phyloP scores from a whole-genome alignment of 106 monocot species.

The Dioscorea dumetorum region DNA sequence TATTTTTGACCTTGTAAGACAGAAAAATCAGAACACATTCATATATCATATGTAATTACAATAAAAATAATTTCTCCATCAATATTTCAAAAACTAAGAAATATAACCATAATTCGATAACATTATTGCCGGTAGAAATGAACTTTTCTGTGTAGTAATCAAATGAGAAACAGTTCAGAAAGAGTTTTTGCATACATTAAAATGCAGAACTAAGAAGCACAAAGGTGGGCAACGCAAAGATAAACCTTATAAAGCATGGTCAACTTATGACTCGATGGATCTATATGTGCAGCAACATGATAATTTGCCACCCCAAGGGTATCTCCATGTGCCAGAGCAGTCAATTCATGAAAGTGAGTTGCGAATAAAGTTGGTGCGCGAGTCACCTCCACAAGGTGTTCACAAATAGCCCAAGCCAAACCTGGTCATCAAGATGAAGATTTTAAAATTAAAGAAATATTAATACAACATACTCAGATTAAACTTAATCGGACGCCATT shows the following conservation, averaged over 20 bases:
- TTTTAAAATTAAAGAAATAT: not conserved
- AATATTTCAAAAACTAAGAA: too few species aligned
- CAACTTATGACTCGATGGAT: conserved; percentile 66
- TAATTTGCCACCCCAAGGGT: conserved; percentile 75
- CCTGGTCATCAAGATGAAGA: conserved; percentile 27
- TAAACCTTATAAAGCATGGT: conserved; percentile 97
- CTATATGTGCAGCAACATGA: conserved; percentile 98
- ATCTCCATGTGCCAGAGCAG: conserved; percentile 64
- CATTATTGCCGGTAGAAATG: too few species aligned
- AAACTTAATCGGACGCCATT: too few species aligned
- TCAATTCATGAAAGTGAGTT: conserved; percentile 97
- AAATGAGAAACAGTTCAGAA: too few species aligned
- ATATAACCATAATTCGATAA: too few species aligned
- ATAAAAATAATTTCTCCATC: too few species aligned
- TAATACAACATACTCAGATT: not conserved
- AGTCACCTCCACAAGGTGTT: conserved; percentile 79
- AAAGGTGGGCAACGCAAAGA: not conserved
- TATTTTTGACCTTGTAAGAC: too few species aligned
- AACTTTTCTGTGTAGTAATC: too few species aligned
- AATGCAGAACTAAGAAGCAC: too few species aligned
- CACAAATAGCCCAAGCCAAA: conserved; percentile 99
- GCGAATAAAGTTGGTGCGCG: conserved; percentile 94
- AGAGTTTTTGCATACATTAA: too few species aligned
- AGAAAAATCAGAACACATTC: too few species aligned
- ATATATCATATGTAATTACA: too few species aligned